Conservation (phyloP, 2,329 filamentous ascomycete genomes). For the Fusarium sp. region DNA sequence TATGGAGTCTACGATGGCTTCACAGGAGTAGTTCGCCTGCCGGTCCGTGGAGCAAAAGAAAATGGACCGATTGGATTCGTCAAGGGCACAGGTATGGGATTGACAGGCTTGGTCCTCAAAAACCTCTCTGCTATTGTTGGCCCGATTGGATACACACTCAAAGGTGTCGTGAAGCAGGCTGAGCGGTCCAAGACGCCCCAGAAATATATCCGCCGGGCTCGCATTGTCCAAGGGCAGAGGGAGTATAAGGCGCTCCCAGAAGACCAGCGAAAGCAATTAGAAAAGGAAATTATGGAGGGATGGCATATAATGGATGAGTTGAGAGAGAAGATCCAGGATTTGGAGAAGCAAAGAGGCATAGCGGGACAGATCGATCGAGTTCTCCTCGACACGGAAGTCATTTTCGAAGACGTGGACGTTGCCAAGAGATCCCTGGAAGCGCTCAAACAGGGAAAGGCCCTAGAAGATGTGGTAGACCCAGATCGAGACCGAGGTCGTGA, state of each 20-base stretch:
- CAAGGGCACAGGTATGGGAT: constrained; percentile 69
- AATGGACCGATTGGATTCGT: constrained; percentile 58
- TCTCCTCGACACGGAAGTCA: constrained; percentile 42
- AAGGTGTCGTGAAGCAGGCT: constrained; percentile 70
- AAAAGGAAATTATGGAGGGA: constrained; percentile 44
- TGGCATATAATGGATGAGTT: constrained; percentile 49
- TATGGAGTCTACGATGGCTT: constrained; percentile 74
- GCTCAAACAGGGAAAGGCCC: constrained; percentile 54
- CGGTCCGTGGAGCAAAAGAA: constrained; percentile 65
- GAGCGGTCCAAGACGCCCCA: constrained; percentile 63
- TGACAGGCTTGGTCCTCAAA: constrained; percentile 72
- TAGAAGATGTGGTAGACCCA: constrained; percentile 40
- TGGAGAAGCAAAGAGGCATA: constrained; percentile 51
- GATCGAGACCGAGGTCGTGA: constrained; percentile 23
- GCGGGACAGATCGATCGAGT: constrained; percentile 49
- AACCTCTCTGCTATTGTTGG: constrained; percentile 70
- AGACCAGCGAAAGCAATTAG: constrained; percentile 41
- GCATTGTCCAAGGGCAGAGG: constrained; percentile 67
- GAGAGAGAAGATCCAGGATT: constrained; percentile 38
- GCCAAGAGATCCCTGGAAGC: constrained; percentile 58
- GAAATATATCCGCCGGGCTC: constrained; percentile 63
- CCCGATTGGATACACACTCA: constrained; percentile 69
- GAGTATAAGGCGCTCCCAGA: constrained; percentile 52
- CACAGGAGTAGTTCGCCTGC: constrained; percentile 69
- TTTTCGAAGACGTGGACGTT: constrained; percentile 60